Percentiles rank a stretch among this genome's conserved stretches.
phyloP scores from a whole-genome alignment of 2,329 filamentous ascomycete species.

The Ceratocystis colombiana region DNA sequence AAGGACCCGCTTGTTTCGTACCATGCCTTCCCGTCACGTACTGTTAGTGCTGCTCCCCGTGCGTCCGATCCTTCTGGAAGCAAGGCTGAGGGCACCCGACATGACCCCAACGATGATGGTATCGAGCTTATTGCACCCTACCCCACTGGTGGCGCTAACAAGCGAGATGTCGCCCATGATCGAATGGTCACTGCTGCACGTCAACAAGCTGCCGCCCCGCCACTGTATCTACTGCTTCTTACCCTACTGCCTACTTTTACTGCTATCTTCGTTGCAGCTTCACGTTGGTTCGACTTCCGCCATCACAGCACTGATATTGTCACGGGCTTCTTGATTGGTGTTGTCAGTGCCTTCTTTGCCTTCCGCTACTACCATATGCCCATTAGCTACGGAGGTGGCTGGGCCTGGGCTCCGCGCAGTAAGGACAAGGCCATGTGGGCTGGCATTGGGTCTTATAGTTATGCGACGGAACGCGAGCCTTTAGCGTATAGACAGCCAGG shows the following conservation, averaged over 20 bases:
- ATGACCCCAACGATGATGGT: conserved; percentile 39
- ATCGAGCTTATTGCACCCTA: conserved; percentile 55
- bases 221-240: conserved; percentile 64
- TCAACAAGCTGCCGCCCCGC: conserved; percentile 69
- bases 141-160: conserved; percentile 30
- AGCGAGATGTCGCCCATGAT: conserved; percentile 30
- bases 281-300: conserved; percentile 77
- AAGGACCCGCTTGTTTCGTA: conserved; percentile 35
- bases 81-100: conserved; percentile 22
- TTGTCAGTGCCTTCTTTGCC: conserved; percentile 57
- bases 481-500: conserved; percentile 17
- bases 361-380: conserved; percentile 69
- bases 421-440: conserved; percentile 67
- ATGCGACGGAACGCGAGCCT: conserved; percentile 38
- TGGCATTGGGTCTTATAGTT: conserved; percentile 54
- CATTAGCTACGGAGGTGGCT: conserved; percentile 60
- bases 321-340: conserved; percentile 71
- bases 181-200: conserved; percentile 46
- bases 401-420: conserved; percentile 77
- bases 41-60: conserved; percentile 28
- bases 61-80: conserved; percentile 35
- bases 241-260: conserved; percentile 60
- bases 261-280: conserved; percentile 72
- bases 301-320: conserved; percentile 92
- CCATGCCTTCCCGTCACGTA: conserved; percentile 67